Percentiles rank a stretch among this genome's conserved stretches.
These are phyloP conservation scores for Oxytropis ochrocephala DNA, from an alignment of 306 rosid species.

Conservation along the genomic window DNA sequence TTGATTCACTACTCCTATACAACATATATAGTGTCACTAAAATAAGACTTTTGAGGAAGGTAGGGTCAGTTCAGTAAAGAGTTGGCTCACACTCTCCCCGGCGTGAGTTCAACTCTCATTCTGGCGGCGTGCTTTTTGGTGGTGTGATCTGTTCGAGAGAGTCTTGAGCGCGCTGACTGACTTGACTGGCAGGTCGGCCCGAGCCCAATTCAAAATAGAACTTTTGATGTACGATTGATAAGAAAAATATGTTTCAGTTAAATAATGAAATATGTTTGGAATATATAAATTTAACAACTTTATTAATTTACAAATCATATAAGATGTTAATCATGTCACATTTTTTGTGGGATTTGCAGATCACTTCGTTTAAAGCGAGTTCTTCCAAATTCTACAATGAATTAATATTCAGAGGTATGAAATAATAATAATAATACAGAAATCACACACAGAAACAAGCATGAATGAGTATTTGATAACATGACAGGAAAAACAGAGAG, in stretches of 20 bases:
- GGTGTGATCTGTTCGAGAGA: no score
- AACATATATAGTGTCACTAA: constrained; percentile 9
- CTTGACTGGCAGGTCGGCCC: no score
- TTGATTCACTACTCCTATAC: neutral
- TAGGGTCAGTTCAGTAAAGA: no score
- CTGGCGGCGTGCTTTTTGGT: no score
- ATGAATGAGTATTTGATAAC: neutral
- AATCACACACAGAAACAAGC: neutral
- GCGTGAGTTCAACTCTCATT: no score
- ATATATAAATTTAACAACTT: neutral
- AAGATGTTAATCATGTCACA: neutral
- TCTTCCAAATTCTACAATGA: neutral
- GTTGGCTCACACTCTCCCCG: no score
- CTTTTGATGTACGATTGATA: neutral
- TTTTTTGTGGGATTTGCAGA: neutral
- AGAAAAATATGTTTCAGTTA: neutral
- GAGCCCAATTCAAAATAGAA: constrained; percentile 4
- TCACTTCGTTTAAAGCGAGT: neutral
- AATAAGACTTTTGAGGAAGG: constrained; percentile 2
- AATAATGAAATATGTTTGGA: neutral
- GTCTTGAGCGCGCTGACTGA: no score
- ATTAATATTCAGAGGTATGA: neutral
- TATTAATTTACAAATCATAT: neutral
- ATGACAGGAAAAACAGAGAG: neutral
- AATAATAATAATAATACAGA: neutral